Percentiles rank a stretch among this genome's conserved stretches.
Conservation (phyloP, 305 asterid species). For the Rubia tinctorum region DNA sequence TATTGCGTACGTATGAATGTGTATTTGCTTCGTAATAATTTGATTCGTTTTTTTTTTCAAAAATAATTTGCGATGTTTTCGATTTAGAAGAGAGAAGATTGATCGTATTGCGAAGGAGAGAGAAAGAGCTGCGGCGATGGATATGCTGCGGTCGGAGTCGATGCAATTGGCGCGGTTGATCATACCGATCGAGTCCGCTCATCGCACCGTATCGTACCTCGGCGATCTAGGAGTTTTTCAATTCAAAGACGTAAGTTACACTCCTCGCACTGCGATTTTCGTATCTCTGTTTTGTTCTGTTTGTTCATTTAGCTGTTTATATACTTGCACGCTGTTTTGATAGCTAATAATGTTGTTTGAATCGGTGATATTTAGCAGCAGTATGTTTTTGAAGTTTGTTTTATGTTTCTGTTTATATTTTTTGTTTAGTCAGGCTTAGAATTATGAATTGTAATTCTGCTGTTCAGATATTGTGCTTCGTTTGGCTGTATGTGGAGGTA, state of each 20-base stretch:
- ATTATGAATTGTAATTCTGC: no score
- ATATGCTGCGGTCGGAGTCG: slow-evolving; percentile 63
- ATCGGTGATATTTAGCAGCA: not conserved
- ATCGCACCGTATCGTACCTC: slow-evolving; percentile 50
- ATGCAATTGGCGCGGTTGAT: slow-evolving; percentile 64
- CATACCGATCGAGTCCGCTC: slow-evolving; percentile 58
- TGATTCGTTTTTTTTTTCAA: not conserved
- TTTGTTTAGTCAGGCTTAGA: no score
- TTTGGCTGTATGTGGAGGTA: not conserved
- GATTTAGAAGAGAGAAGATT: not conserved
- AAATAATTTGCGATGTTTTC: not conserved
- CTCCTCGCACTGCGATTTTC: slow-evolving; percentile 13
- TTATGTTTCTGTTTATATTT: no score
- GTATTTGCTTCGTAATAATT: not conserved
- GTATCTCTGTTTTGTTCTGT: not conserved
- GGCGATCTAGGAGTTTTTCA: slow-evolving; percentile 68
- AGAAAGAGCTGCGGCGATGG: slow-evolving; percentile 37
- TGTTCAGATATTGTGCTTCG: not conserved
- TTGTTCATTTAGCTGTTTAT: not conserved
- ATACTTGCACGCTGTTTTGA: not conserved
- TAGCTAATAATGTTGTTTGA: slow-evolving; percentile 3
- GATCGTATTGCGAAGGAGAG: not conserved
- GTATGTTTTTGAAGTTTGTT: not conserved
- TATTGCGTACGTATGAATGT: not conserved
- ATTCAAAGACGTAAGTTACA: slow-evolving; percentile 56